These are phyloP conservation scores for Pseudopyrenochaeta lycopersici DNA, from an alignment of 2,329 filamentous ascomycete species.

Conservation along the genomic window DNA sequence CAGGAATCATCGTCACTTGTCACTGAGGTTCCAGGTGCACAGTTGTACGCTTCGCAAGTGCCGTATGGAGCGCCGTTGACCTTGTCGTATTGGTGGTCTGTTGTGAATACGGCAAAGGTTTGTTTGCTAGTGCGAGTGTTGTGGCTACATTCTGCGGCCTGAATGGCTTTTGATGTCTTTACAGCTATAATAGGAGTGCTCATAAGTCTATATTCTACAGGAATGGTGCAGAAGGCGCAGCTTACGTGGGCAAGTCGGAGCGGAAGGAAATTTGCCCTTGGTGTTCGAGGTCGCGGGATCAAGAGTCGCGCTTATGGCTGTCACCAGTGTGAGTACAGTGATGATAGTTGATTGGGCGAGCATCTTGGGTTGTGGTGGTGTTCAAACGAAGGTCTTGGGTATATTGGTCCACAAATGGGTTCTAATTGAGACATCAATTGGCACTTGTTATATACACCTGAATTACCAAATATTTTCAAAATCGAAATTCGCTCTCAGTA, in stretches of 20 bases:
- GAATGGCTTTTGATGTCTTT: constrained; percentile 49
- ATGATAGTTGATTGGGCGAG: constrained; percentile 6
- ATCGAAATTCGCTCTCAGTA: too few species aligned
- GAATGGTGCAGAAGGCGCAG: not conserved
- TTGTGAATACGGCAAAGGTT: constrained; percentile 54
- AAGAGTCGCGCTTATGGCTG: constrained; percentile 43
- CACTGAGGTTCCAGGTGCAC: constrained; percentile 25
- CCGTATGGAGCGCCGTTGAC: constrained; percentile 58
- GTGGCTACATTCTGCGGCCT: constrained; percentile 55
- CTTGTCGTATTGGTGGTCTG: constrained; percentile 57
- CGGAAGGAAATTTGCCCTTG: constrained; percentile 42
- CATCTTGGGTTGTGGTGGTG: not conserved
- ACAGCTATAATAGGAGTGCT: constrained; percentile 19
- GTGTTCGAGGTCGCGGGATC: constrained; percentile 50
- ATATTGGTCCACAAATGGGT: too few species aligned
- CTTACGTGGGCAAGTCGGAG: constrained; percentile 33
- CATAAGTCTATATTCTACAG: too few species aligned
- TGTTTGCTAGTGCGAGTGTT: constrained; percentile 51
- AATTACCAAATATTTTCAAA: too few species aligned
- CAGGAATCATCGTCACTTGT: constrained; percentile 20
- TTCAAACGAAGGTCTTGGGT: too few species aligned
- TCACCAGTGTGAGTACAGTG: constrained; percentile 16
- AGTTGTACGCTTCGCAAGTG: constrained; percentile 49
- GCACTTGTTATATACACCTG: too few species aligned
- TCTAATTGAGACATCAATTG: too few species aligned